Evolutionary conservation across 305 asterid genomes (phyloP).

Genomic region (Caryopteris hybrid): DNA sequence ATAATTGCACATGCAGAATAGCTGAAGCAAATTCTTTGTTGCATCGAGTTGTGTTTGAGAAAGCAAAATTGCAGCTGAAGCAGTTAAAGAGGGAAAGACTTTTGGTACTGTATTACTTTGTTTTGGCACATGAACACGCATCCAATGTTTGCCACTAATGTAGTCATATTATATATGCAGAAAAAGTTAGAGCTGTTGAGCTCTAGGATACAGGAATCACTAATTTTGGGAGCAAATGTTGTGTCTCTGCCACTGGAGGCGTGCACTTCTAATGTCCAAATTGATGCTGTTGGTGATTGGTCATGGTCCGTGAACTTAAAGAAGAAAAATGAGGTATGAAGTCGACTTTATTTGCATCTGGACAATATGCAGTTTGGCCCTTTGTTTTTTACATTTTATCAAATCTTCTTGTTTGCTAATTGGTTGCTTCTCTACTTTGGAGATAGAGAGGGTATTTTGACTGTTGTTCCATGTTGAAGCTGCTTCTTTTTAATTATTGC

Average conservation of each 20-base stretch:
- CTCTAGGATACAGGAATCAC: conserved; percentile 59
- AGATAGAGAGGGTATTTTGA: conserved; percentile 3
- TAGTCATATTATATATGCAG: conserved; percentile 42
- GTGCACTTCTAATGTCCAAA: conserved; percentile 23
- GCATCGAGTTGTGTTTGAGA: conserved; percentile 55
- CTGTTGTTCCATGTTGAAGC: not conserved
- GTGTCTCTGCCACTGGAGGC: conserved; percentile 26
- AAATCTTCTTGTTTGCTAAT: not conserved
- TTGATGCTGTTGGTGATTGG: conserved; percentile 28
- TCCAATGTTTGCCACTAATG: conserved; percentile 10
- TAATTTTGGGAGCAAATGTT: conserved; percentile 35
- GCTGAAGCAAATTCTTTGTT: conserved; percentile 53
- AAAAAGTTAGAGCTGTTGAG: conserved; percentile 46
- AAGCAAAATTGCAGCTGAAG: conserved; percentile 67
- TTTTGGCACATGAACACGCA: conserved; percentile 5
- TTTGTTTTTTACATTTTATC: not conserved
- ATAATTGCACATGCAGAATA: conserved; percentile 46
- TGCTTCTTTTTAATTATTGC: not conserved
- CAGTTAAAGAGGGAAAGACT: conserved; percentile 55
- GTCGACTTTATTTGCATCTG: conserved; percentile 13
- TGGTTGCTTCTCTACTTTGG: not conserved
- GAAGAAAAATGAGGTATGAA: conserved; percentile 45
- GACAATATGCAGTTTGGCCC: not conserved
- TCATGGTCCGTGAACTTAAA: conserved; percentile 25
- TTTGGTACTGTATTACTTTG: conserved; percentile 51